Conservation (phyloP, 2,329 filamentous ascomycete species). For the Pestalotiopsis sp. region DNA sequence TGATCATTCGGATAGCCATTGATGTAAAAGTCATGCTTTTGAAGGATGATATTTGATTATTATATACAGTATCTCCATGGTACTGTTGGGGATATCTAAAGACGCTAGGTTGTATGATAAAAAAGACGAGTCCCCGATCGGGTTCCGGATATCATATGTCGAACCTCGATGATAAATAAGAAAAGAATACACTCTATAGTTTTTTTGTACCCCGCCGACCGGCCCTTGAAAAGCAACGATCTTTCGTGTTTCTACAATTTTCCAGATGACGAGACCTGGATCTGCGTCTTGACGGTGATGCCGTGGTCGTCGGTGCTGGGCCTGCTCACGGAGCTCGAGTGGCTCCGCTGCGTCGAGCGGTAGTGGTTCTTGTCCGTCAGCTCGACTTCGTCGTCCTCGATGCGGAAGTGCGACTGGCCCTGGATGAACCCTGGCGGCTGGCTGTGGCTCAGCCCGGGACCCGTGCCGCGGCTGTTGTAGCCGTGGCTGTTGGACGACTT, state of each 20-base stretch:
- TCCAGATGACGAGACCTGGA: conserved; percentile 1
- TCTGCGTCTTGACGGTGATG: conserved; percentile 1
- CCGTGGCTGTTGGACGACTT: neutral
- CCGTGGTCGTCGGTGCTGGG: conserved; percentile 1
- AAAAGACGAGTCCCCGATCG: neutral
- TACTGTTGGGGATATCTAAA: neutral
- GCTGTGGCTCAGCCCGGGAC: neutral
- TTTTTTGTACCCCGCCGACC: neutral
- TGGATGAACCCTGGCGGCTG: neutral
- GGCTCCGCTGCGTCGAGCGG: neutral
- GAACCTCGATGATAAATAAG: neutral
- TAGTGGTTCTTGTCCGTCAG: neutral
- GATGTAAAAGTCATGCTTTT: neutral
- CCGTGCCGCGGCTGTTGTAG: neutral
- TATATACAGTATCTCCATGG: neutral
- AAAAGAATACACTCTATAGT: neutral
- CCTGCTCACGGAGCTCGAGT: neutral
- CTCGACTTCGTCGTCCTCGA: conserved; percentile 14
- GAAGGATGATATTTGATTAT: neutral
- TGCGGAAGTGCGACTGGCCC: conserved; percentile 1
- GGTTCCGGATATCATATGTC: neutral
- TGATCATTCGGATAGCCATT: neutral
- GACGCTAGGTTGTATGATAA: neutral
- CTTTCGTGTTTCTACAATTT: neutral
- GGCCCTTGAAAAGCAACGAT: neutral